Base-by-base conservation (phyloP, 2,329 filamentous ascomycete species). In the Fusarium foetens region DNA sequence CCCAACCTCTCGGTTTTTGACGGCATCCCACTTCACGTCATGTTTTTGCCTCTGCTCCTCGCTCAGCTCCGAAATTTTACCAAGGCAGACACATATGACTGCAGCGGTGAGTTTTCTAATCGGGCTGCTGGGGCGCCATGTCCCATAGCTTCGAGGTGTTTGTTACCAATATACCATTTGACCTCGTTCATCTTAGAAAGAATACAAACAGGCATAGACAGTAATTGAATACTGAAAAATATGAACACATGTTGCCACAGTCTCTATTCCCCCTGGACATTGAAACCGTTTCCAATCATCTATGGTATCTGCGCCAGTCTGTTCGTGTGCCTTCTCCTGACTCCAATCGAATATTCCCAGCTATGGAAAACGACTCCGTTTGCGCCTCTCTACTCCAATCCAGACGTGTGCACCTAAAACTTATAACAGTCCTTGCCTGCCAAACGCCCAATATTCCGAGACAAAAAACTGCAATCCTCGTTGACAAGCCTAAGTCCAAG, bases 321-420 rank as follows among this genome's bases (percentile, higher is more conserved):
- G 43, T 67, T 60, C 62, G 35, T 68, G 45, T 52, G 53, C 23
- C 58, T 52, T 43, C 33, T 39, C 63, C 54, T 31, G 45, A 55
- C 49, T 35, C 35, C 53, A 43, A 45, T 36, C 27, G 29, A 55
- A 71, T 58, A 39, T 54, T 58, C 60, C 59, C 43, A 68, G 31
- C 35, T 53, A 58, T 39, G 43, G 43, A 71, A 66, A 72, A 60
- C 31, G 48, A 70, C 43, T 64, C 45, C 59, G 31, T 63, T 41
- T 75, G 62, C 74, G 74, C 74, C 74, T 49, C 49, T 72, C 53
- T 74, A 72, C 72, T 66, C 71, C 71, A 57, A 60, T 33, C 52
- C 51, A 36, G 39, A 35, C 70, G 23, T 60, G 48, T 73, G 66
- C 31, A 57, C 35, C 29, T 52, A 36, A 57, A 52, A 61, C 43